Evolutionary conservation across 73 alveolate species (phyloP).

Genomic region (Paramecium octaurelia): DNA sequence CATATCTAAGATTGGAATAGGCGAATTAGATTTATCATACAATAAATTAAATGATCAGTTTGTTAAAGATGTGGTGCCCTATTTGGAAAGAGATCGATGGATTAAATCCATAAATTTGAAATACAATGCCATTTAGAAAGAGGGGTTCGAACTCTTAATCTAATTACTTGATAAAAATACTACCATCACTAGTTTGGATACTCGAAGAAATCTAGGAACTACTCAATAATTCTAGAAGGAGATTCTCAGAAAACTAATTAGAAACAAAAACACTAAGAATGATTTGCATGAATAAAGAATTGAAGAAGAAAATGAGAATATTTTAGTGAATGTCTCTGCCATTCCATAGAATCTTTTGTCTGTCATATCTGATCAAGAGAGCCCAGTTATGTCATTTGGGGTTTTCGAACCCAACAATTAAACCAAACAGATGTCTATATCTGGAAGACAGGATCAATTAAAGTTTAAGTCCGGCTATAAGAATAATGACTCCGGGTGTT

Average conservation of each 20-base stretch:
- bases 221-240: not conserved
- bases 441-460: not conserved
- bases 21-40: not conserved
- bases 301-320: slow-evolving; percentile 8
- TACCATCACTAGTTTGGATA: not conserved
- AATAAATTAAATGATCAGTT: slow-evolving; percentile 33
- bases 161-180: not conserved
- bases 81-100: slow-evolving; percentile 32
- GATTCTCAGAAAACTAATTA: not conserved
- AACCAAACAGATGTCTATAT: not conserved
- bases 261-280: not conserved
- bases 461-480: slow-evolving; percentile 11
- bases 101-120: not conserved
- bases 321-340: slow-evolving; percentile 39
- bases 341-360: not conserved
- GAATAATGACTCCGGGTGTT: not conserved
- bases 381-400: slow-evolving; percentile 47
- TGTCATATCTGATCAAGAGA: slow-evolving; percentile 18
- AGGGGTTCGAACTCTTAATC: not conserved
- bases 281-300: not conserved
- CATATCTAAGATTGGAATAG: slow-evolving; percentile 12
- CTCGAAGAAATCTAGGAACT: not conserved
- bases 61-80: not conserved
- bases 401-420: not conserved
- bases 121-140: slow-evolving; percentile 4